A percentile compares a stretch with the other conserved stretches of the same genome.
Evolutionary conservation across 768 basidiomycete species (phyloP).

Genomic region (Lactarius psammicola): DNA sequence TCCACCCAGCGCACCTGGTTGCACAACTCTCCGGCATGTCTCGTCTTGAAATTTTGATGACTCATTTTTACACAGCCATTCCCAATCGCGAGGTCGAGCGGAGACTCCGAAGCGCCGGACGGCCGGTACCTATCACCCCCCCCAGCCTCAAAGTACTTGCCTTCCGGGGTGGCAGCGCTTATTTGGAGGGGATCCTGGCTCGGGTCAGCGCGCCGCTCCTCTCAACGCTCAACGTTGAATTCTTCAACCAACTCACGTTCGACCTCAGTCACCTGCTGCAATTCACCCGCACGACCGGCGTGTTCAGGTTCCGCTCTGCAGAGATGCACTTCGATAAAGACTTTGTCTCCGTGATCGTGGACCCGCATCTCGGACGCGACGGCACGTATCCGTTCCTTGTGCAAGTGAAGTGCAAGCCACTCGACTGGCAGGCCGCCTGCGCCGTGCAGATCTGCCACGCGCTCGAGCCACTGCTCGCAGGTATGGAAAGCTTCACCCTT

Average conservation of each 20-base stretch:
- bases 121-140: not conserved
- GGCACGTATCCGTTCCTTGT: not conserved
- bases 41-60: constrained; percentile 2
- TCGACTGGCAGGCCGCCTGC: not conserved
- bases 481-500: not conserved
- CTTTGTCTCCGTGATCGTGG: not conserved
- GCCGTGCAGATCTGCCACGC: constrained; percentile 1
- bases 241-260: not conserved
- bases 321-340: not conserved
- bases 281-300: not conserved
- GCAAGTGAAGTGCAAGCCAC: not conserved
- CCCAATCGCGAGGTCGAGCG: not conserved
- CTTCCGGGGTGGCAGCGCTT: not conserved
- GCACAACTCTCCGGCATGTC: constrained; percentile 6
- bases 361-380: too few relatives aligned
- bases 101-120: not conserved
- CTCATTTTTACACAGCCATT: not conserved
- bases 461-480: not conserved
- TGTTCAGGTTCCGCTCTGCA: not conserved
- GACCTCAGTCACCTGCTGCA: not conserved
- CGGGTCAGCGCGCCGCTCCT: not conserved
- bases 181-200: constrained; percentile 2
- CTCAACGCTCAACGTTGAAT: not conserved
- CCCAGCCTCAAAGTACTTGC: not conserved
- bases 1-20: constrained; percentile 2